Evolutionary conservation across 768 basidiomycete species (phyloP), one percentile per base, ranked within the genome.

Genomic region (Phylloporus sp.): DNA sequence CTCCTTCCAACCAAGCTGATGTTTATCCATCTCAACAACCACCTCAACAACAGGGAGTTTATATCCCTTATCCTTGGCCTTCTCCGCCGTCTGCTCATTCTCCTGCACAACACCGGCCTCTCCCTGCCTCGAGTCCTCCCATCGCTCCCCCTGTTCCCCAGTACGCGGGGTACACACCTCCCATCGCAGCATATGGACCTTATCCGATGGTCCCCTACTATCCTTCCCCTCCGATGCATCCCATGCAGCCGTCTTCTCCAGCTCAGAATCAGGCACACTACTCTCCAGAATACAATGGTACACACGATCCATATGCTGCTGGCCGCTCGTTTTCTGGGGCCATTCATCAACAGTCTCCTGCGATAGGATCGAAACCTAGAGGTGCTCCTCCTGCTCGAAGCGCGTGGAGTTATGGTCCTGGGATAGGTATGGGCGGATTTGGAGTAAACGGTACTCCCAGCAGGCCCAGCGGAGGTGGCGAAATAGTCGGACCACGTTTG

Each of bases 391-490:
- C 76, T 43, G 69, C 76, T 20, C 71, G 80, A 44, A 69, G 74
- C 44, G 70, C 80, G n/a, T 88, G 86, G 85, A 88, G 79, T 63
- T 87, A 80, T 60, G 86, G 86, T 2, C 80, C 84, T 59, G 84
- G 84, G 12, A 66, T 80, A 31, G 73, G 80, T 16, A 73, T 75
- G 58, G 74, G 78, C 23, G 80, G 80, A 2, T 70, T 60, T 28
- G 69, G 54, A 47, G 66, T 68, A 31, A 69, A 67, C 39, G 60
- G 67, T 3, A 63, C 60, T 26, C 52, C 57, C 28, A 51, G 59
- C 18, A 60, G 65, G 26, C 56, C 60, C 15, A 43, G 54, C 49
- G 58, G 61, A 41, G 69, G 72, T 31, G 67, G 65, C 2, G 84
- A 85, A 47, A 66, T 76, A 4, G 75, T 86, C 35, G 88, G 87